Base-by-base conservation (phyloP, 805 yeast species). In the Teunomyces gatunensis region DNA sequence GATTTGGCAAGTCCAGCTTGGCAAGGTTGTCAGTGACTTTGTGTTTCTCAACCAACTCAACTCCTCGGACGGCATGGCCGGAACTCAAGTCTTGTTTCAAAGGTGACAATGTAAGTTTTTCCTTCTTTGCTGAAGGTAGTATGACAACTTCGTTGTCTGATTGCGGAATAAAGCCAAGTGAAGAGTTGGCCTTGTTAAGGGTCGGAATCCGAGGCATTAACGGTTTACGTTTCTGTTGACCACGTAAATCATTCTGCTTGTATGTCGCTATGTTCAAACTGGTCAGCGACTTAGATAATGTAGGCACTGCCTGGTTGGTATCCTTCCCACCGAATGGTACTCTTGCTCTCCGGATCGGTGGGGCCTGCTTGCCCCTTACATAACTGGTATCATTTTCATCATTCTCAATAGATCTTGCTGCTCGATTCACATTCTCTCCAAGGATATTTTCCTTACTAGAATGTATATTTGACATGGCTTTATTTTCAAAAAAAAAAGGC, bases 271-370 rank as follows among this genome's bases (percentile, higher is more conserved):
- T 28, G 21, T 41, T 45, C 21, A 54, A 29, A 37, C 58, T 47
- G 6, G 69, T 54, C 39, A 65, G 63, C 3, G 74, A 66, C 43
- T 73, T 59, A 39, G 54, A 66, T 46, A 72, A 58, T 1, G 59
- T 48, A 6, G 67, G 65, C 23, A 60, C 36, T 15, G 52, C 51
- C 33, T 51, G 51, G 53, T 72, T 72, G 34, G 59, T 67, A 53
- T 67, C 68, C 48, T 72, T 72, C 1, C 76, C 76, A 3, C 74
- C 72, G 42, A 71, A 60, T 3, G 77, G 77, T 6, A 63, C 57
- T 46, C 77, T 54, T 29, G 47, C 43, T 20, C 45, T 40, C 29
- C 33, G 43, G 6, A 18, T 13, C 32, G 27, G 34, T 11, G 12
- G 27, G 20, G 43, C 13, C 27, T 40, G 43, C 15, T 40, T 40